A percentile compares a stretch with the other conserved stretches of the same genome.
These are phyloP conservation scores for Thalassiosira hispida DNA, from an alignment of 352 stramenopile species.

Conservation along the genomic window DNA sequence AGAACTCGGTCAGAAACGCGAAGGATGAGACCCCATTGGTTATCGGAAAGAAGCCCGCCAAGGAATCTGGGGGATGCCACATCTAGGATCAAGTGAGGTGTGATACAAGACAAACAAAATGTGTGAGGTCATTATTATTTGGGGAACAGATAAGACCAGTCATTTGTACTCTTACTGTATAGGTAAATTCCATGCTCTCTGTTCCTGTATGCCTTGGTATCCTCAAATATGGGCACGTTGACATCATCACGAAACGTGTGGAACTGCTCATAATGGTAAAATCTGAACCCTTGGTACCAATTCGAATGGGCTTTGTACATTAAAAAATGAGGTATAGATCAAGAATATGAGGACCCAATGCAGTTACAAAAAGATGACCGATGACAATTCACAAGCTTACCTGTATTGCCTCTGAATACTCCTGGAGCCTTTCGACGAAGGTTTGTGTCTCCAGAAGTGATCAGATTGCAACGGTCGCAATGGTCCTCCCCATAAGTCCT, in stretches of 20 bases:
- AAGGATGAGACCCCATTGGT: conserved; percentile 46
- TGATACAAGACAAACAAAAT: too few species aligned
- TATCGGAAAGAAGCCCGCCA: conserved; percentile 54
- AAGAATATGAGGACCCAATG: neutral
- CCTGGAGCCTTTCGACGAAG: conserved; percentile 20
- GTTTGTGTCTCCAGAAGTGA: conserved; percentile 2
- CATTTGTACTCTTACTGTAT: conserved; percentile 48
- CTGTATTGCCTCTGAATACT: conserved; percentile 20
- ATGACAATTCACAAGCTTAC: neutral
- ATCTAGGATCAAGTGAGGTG: conserved; percentile 1
- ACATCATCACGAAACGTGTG: conserved; percentile 39
- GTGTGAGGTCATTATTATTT: too few species aligned
- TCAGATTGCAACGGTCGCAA: neutral
- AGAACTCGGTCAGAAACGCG: conserved; percentile 22
- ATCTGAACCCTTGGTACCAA: conserved; percentile 37
- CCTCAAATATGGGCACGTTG: conserved; percentile 47
- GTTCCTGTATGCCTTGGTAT: conserved; percentile 50
- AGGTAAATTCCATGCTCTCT: conserved; percentile 49
- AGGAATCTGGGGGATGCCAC: conserved; percentile 33
- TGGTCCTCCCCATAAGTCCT: conserved; percentile 29
- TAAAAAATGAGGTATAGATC: neutral
- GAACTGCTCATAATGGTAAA: conserved; percentile 57
- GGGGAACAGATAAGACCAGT: too few species aligned
- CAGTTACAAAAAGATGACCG: neutral
- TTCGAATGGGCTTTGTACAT: conserved; percentile 33